Base-by-base conservation (phyloP, 2,329 filamentous ascomycete genomes). In the Alternaria tenuissima region DNA sequence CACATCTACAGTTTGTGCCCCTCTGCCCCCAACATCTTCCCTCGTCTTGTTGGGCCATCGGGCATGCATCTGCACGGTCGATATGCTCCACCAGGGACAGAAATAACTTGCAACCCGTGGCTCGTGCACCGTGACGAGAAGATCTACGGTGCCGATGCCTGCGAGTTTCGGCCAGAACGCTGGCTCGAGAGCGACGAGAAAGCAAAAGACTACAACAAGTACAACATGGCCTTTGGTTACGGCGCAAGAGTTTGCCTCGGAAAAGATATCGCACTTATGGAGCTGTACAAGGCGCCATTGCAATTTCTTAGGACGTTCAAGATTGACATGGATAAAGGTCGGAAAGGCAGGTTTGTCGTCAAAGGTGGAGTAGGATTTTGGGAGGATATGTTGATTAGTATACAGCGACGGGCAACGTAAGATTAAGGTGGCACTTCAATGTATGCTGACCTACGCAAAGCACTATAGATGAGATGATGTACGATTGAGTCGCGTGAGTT, bases 191-290 rank as follows among this genome's bases (percentile, higher is more conserved):
- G 77, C 24, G 75, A 71, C 12, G 75, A 81, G 34, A 76, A 75
- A 42, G 76, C 78, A 0, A 81, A 79, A 61, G 67, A 81, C 54
- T 82, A 80, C 57, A 78, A 80, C 43, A 83, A 82, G 71, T 83
- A 83, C 55, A 82, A 79, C 58, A 80, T 86, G 69, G 76, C 75
- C 0, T 86, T 86, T 58, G 84, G 84, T 0, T 84, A 84, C 70
- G 85, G 84, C 0, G 68, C 81, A 0, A 73, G 82, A 11, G 75
- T 81, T 12, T 86, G 83, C 57, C 65, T 86, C 43, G 84, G 84
- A 0, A 80, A 79, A 59, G 79, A 84, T 43, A 82, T 86, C 59
- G 84, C 83, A 1, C 78, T 82, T 67, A 84, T 86, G 82, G 84
- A 86, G 73, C 65, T 86, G 52, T 84, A 79, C 69, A 85, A 86